Evolutionary conservation across 129 eudicot species (phyloP).

Genomic region (Rutidosis leptorrhynchoides): DNA sequence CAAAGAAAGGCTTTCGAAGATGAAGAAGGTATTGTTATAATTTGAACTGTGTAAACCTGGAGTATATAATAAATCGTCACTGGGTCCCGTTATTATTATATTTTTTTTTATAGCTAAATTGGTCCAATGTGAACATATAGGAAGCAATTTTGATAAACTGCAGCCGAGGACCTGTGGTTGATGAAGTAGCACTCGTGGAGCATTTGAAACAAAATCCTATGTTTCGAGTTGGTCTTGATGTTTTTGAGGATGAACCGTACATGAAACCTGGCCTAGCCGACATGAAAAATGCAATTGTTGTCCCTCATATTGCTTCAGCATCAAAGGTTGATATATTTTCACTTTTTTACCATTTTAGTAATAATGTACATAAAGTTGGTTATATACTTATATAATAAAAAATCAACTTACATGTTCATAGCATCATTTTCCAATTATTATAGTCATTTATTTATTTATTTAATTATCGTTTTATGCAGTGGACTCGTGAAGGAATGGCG

Average conservation of each 20-base stretch:
- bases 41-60: conserved; percentile 9
- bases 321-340: conserved; percentile 56
- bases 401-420: not conserved
- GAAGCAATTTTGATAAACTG: conserved; percentile 95
- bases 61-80: not conserved
- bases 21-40: conserved; percentile 65
- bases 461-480: conserved; percentile 75
- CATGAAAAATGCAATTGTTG: conserved; percentile 92
- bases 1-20: conserved; percentile 83
- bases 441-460: conserved; percentile 14
- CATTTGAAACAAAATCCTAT: conserved; percentile 83
- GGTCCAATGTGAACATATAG: conserved; percentile 32
- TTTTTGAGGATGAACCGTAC: conserved; percentile 96
- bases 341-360: not conserved
- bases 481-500: conserved; percentile 99
- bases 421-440: conserved; percentile 3
- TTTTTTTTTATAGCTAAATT: too few species aligned
- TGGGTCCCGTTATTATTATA: not conserved
- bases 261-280: conserved; percentile 99
- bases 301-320: conserved; percentile 98
- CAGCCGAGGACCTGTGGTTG: conserved; percentile 95
- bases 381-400: not conserved
- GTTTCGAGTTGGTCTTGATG: conserved; percentile 99
- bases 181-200: conserved; percentile 95
- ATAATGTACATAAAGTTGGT: conserved; percentile 2